Evolutionary conservation across 208 protist genomes (phyloP), one percentile per base, ranked within the genome.

Genomic region (Crithidia mellificae): DNA sequence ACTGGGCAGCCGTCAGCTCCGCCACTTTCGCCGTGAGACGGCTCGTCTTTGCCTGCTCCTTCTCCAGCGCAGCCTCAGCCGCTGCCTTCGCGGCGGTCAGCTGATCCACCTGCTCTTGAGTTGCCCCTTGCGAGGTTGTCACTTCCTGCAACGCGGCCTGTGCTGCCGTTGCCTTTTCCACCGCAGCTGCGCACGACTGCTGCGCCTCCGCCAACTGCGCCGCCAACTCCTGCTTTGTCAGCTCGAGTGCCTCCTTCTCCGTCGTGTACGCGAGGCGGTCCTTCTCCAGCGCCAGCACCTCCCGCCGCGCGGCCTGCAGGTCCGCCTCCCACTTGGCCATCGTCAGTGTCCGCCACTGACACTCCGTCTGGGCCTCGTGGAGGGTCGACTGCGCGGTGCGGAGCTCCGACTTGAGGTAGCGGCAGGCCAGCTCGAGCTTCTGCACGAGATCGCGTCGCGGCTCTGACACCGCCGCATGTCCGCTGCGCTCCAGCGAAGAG

Each of bases 371-470:
- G 9, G 74, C 49, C 52, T 77, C 77, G 22, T 27, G 25, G 0
- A 65, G 30, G 20, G 51, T 0, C 6, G 59, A 15, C n/a, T 49
- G 29, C 20, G 58, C 44, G 41, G 58, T 11, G 8, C 27, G 39
- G 3, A 78, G 55, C 51, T 77, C 53, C 2, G 61, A 57, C 63
- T 83, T 72, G 44, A 87, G 82, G 34, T 74, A 80, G 15, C 74
- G 71, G 43, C 75, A 84, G n/a, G 74, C 70, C n/a, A 80, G 71
- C 62, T 84, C 74, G 8, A 87, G 74, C 25, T 57, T 65, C 1
- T 30, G 29, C 25, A 63, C 57, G n/a, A 63, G 17, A 11, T 63
- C 57, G 44, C 19, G 43, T 19, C 19, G 43, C 24, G 7, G 61
- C n/a, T n/a, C n/a, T 49, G 15, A 32, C 44, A 0, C 36, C 57